These are phyloP conservation scores for Brachypodium distachyon DNA, from an alignment of 202 grass and related monocot species.

Conservation along the genomic window DNA sequence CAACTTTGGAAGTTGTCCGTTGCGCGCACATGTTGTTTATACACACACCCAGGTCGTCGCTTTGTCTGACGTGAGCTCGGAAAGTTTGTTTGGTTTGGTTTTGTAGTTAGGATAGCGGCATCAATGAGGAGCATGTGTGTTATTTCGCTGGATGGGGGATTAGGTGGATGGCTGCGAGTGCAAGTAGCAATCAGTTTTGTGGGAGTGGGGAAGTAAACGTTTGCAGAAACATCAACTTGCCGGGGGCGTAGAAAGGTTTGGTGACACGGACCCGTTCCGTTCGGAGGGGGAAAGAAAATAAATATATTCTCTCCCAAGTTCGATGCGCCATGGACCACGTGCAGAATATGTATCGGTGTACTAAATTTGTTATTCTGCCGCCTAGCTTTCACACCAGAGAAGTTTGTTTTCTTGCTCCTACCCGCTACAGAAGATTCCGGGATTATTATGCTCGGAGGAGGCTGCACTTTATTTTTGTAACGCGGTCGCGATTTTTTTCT, in stretches of 20 bases:
- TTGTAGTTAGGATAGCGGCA: neutral
- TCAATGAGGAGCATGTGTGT: conserved; percentile 1
- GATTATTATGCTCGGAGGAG: no score
- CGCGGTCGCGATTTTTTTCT: no score
- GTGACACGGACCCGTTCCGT: neutral
- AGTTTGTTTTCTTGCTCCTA: no score
- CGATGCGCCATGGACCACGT: neutral
- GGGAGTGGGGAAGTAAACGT: neutral
- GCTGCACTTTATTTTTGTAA: no score
- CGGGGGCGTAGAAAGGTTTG: neutral
- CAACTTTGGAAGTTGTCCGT: neutral
- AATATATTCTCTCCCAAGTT: neutral
- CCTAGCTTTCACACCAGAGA: neutral
- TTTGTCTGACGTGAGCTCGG: neutral
- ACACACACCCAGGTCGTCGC: neutral
- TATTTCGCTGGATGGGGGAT: neutral
- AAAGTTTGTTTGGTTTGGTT: neutral
- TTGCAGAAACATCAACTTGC: conserved; percentile 6
- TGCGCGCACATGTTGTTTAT: neutral
- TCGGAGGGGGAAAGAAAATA: neutral
- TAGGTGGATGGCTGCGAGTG: neutral
- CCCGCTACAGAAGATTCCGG: no score
- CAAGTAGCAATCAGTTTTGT: neutral
- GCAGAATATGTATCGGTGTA: neutral
- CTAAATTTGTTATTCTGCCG: neutral